Evolutionary conservation across 2,329 filamentous ascomycete genomes (phyloP).

Genomic region (Pseudopithomyces chartarum): DNA sequence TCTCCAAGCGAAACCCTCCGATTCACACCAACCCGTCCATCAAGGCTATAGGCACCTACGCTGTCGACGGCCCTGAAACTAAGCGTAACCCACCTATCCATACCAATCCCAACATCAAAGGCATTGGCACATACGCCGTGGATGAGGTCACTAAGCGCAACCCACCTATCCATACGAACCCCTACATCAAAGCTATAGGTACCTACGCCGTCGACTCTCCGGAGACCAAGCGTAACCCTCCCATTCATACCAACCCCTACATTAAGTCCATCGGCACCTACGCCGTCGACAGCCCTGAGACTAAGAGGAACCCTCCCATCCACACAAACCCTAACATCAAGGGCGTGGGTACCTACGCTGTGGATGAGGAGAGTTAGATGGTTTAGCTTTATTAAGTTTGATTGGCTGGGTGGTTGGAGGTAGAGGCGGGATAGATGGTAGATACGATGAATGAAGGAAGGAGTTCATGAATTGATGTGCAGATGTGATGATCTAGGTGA

Average conservation of each 20-base stretch:
- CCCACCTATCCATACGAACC: neutral
- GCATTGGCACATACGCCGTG: neutral
- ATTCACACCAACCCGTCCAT: neutral
- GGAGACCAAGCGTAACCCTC: neutral
- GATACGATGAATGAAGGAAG: too few species aligned
- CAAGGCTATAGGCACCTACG: neutral
- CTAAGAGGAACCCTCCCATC: neutral
- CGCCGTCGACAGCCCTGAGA: neutral
- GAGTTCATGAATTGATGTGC: too few species aligned
- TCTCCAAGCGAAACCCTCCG: neutral
- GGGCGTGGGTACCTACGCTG: neutral
- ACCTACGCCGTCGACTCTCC: neutral
- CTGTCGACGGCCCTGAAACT: neutral
- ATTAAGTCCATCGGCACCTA: neutral
- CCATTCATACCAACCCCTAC: neutral
- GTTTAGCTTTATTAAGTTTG: too few species aligned
- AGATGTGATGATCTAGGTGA: too few species aligned
- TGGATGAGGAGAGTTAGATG: neutral
- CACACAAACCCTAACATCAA: neutral
- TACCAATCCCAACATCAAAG: neutral
- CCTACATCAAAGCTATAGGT: neutral
- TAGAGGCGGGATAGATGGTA: too few species aligned
- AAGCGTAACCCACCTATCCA: neutral
- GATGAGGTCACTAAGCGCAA: neutral
- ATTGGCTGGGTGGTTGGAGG: too few species aligned